These are phyloP conservation scores for Vitis vinifera DNA, from an alignment of 164 flowering plant species.

Conservation along the genomic window DNA sequence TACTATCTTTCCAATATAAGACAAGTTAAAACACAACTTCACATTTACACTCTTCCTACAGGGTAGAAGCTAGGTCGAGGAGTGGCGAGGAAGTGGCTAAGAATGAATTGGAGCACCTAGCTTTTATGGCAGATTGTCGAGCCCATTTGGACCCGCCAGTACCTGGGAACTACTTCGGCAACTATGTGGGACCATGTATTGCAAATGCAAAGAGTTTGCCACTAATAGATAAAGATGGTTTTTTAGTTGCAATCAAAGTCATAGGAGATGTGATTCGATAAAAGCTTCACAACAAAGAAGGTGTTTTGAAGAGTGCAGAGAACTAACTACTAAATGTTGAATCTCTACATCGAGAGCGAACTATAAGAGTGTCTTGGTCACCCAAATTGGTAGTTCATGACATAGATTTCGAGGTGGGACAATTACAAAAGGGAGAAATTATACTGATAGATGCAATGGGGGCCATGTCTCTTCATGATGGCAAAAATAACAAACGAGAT, in stretches of 20 bases:
- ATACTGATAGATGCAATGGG: slow-evolving; percentile 25
- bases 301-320: not conserved
- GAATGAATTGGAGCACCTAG: not conserved
- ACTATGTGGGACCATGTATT: slow-evolving; percentile 8
- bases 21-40: too few species aligned
- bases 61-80: slow-evolving; percentile 4
- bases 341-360: not conserved
- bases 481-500: slow-evolving; percentile 33
- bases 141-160: slow-evolving; percentile 22
- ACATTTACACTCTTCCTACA: too few species aligned
- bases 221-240: slow-evolving; percentile 22
- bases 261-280: slow-evolving; percentile 16
- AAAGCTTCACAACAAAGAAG: not conserved
- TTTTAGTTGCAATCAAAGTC: slow-evolving; percentile 17
- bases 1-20: too few species aligned
- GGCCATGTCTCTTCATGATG: slow-evolving; percentile 29
- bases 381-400: slow-evolving; percentile 34
- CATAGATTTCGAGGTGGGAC: slow-evolving; percentile 50
- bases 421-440: slow-evolving; percentile 35
- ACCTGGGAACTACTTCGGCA: slow-evolving; percentile 32
- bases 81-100: not conserved
- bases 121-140: slow-evolving; percentile 22
- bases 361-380: slow-evolving; percentile 40
- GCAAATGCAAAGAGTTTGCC: not conserved
- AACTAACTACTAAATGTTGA: not conserved